Evolutionary conservation across 2,329 filamentous ascomycete species (phyloP), one percentile per base, ranked within the genome.

Genomic region (Pseudohalonectria lignicola): DNA sequence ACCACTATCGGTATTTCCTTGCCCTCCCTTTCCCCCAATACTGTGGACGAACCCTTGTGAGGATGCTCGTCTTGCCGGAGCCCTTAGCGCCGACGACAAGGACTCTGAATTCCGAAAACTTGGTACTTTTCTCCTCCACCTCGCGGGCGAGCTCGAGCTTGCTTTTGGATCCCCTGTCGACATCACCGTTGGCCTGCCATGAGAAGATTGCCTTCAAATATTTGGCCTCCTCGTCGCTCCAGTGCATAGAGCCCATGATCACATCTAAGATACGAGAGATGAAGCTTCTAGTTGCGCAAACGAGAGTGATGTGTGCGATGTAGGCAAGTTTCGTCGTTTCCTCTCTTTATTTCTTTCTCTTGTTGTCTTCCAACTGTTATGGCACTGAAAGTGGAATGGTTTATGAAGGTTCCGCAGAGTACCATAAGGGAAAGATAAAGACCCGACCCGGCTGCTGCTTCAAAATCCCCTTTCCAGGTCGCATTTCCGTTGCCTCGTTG

Each of bases 21-120:
- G n/a, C n/a, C n/a, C n/a, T n/a, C n/a, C n/a, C n/a, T n/a, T n/a
- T n/a, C n/a, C n/a, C n/a, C n/a, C n/a, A n/a, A n/a, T n/a, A n/a
- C n/a, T n/a, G n/a, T n/a, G n/a, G 15, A 38, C 36, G 16, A n/a
- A 63, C 61, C 44, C 54, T 54, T 5, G 56, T 59, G 11, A 64
- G 41, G 6, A 64, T 49, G 4, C 60, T 53, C 8, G 61, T 63
- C 47, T 66, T 66, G n/a, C 62, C 62, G 31, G 54, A 56, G 1
- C 58, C 57, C 23, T 57, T 54, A 2, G 52, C 53, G 5, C 62
- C 62, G 13, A 64, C 47, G 11, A 64, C 49, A 19, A 66, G 50
- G 17, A 64, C 45, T 31, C 57, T 53, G 41, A 66, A 57, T 35
- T 63, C 58, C 9, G 55, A 60, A 1, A 45, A 52, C 5, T 52